These are phyloP conservation scores for Escallonia rubra DNA, from an alignment of 129 eudicot genomes.

Conservation along the genomic window DNA sequence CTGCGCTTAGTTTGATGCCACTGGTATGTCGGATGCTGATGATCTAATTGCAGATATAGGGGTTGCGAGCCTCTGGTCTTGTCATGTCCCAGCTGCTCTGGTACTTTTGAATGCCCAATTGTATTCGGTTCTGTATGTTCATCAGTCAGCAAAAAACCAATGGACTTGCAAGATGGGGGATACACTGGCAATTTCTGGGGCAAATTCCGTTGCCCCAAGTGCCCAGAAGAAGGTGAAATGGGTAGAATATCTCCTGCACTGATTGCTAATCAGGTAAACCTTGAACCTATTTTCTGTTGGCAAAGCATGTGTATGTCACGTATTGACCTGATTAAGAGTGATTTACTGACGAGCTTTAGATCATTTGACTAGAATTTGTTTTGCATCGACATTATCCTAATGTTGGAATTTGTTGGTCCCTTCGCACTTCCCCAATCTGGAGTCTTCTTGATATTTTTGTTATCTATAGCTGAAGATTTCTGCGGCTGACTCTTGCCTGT, in stretches of 20 bases:
- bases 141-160: conserved; percentile 31
- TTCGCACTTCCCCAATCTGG: too few relatives aligned
- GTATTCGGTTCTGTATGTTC: conserved; percentile 61
- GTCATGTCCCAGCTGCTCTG: conserved; percentile 90
- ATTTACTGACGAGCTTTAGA: not conserved
- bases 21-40: not conserved
- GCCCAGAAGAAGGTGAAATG: conserved; percentile 64
- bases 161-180: conserved; percentile 36
- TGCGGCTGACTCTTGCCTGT: not conserved
- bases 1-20: not conserved
- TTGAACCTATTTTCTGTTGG: not conserved
- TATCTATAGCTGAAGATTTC: not conserved
- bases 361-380: too few relatives aligned
- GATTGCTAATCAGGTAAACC: conserved; percentile 84
- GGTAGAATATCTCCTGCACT: conserved; percentile 54
- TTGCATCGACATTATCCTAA: too few relatives aligned
- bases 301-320: too few relatives aligned
- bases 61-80: conserved; percentile 78
- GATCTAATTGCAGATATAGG: conserved; percentile 49
- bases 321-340: too few relatives aligned
- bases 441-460: too few relatives aligned
- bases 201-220: conserved; percentile 64
- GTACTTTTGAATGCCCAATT: conserved; percentile 68
- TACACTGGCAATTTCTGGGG: conserved; percentile 54
- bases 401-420: too few relatives aligned